These are phyloP conservation scores for Ramaria sp. DNA, from an alignment of 768 basidiomycete species.

Conservation along the genomic window DNA sequence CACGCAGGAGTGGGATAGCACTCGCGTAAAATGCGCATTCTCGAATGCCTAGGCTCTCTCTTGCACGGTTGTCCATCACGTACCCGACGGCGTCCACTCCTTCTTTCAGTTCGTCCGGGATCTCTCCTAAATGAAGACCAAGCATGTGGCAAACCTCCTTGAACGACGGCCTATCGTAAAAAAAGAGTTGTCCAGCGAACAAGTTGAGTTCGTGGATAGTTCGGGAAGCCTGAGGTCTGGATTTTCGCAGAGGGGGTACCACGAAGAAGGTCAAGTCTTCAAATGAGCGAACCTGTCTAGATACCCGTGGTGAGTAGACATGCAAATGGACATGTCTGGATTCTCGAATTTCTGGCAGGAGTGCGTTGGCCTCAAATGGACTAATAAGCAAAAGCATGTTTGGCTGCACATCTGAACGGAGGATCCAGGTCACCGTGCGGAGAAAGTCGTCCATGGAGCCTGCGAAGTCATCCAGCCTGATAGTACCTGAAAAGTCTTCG, in stretches of 20 bases:
- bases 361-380: slow-evolving; percentile 27
- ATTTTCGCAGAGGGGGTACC: slow-evolving; percentile 13
- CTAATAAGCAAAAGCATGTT: slow-evolving; percentile 29
- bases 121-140: slow-evolving; percentile 13
- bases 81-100: slow-evolving; percentile 15
- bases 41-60: not conserved
- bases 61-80: slow-evolving; percentile 10
- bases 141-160: slow-evolving; percentile 25
- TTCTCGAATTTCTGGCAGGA: slow-evolving; percentile 27
- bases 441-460: slow-evolving; percentile 22
- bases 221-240: slow-evolving; percentile 7
- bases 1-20: not conserved
- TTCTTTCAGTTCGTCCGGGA: slow-evolving; percentile 20
- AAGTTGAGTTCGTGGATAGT: slow-evolving; percentile 28
- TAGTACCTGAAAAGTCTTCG: slow-evolving; percentile 25
- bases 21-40: not conserved
- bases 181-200: slow-evolving; percentile 36
- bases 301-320: slow-evolving; percentile 30
- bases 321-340: slow-evolving; percentile 28
- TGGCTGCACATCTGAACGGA: slow-evolving; percentile 14
- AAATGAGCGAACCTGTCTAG: slow-evolving; percentile 22
- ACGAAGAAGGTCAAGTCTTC: slow-evolving; percentile 26
- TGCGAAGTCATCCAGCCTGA: slow-evolving; percentile 9
- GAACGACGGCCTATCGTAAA: slow-evolving; percentile 25
- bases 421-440: slow-evolving; percentile 34